A percentile compares a stretch with the other conserved stretches of the same genome.
phyloP scores from a whole-genome alignment of 106 monocot species.

The Agapanthus africanus region DNA sequence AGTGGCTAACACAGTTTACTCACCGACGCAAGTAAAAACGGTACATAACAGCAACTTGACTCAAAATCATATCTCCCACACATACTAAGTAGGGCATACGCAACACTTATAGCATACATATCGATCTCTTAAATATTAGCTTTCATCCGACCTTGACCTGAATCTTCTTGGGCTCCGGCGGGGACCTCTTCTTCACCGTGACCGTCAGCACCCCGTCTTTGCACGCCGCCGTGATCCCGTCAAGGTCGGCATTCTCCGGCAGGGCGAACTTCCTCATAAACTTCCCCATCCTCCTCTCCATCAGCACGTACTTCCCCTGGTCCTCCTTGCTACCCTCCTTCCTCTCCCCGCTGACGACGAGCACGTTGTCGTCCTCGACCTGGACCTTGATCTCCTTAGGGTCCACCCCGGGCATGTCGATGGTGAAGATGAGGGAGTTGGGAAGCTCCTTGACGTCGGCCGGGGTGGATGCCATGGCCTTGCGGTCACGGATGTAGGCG shows the following conservation, averaged over 20 bases:
- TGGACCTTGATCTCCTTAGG: conserved; percentile 40
- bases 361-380: conserved; percentile 33
- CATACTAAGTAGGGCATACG: too few relatives aligned
- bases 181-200: conserved; percentile 29
- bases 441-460: too few relatives aligned
- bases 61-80: too few relatives aligned
- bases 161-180: conserved; percentile 38
- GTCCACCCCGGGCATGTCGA: conserved; percentile 79
- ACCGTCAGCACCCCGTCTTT: conserved; percentile 47
- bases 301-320: conserved; percentile 17
- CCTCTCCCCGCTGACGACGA: conserved; percentile 47
- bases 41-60: too few relatives aligned
- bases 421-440: conserved; percentile 33
- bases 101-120: too few relatives aligned
- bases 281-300: conserved; percentile 37
- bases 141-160: conserved; percentile 27
- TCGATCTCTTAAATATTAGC: too few relatives aligned
- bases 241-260: conserved; percentile 31
- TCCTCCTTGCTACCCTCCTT: too few relatives aligned
- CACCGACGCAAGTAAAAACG: too few relatives aligned
- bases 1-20: too few relatives aligned
- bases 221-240: conserved; percentile 42
- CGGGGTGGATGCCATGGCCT: conserved; percentile 61
- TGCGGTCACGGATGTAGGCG: conserved; percentile 56
- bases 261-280: conserved; percentile 46